These are phyloP conservation scores for Alternaria alternata DNA, from an alignment of 2,329 filamentous ascomycete genomes.

Conservation along the genomic window DNA sequence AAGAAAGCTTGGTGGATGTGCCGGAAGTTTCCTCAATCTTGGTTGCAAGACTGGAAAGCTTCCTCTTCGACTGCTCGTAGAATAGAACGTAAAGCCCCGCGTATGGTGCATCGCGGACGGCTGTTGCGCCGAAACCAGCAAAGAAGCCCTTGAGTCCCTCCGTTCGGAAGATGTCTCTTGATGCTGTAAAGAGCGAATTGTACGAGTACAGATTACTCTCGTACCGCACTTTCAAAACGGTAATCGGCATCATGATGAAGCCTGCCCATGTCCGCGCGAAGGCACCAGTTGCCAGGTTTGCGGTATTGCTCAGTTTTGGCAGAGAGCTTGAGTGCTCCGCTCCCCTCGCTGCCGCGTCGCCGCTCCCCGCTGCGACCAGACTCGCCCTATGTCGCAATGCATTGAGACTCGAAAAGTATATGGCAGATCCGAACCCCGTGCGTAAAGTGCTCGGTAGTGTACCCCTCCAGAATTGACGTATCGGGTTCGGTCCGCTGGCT, in stretches of 20 bases:
- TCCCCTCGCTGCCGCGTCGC: constrained; percentile 19
- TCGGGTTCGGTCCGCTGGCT: constrained; percentile 68
- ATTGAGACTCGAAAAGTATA: constrained; percentile 93
- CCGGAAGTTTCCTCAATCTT: constrained; percentile 38
- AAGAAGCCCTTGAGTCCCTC: constrained; percentile 89
- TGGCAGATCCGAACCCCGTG: constrained; percentile 88
- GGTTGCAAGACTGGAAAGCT: constrained; percentile 55
- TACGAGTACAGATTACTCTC: constrained; percentile 90
- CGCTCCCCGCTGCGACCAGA: constrained; percentile 29
- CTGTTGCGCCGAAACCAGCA: constrained; percentile 90
- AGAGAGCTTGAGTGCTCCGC: constrained; percentile 70
- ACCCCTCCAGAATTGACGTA: constrained; percentile 87
- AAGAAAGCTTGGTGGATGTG: constrained; percentile 34
- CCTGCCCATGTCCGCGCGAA: constrained; percentile 85
- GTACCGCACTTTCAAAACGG: constrained; percentile 95
- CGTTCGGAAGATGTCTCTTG: constrained; percentile 73
- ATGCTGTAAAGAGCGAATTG: constrained; percentile 75
- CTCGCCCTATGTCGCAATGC: constrained; percentile 74
- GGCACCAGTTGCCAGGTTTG: constrained; percentile 86
- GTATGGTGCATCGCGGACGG: constrained; percentile 93
- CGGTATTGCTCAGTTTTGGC: constrained; percentile 81
- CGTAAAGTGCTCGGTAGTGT: constrained; percentile 91
- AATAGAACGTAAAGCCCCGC: constrained; percentile 93
- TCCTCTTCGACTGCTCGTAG: constrained; percentile 83
- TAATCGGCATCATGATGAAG: constrained; percentile 93